phyloP scores from a whole-genome alignment of 495 filamentous ascomycete species.

The Staphylotrichum longicolle region DNA sequence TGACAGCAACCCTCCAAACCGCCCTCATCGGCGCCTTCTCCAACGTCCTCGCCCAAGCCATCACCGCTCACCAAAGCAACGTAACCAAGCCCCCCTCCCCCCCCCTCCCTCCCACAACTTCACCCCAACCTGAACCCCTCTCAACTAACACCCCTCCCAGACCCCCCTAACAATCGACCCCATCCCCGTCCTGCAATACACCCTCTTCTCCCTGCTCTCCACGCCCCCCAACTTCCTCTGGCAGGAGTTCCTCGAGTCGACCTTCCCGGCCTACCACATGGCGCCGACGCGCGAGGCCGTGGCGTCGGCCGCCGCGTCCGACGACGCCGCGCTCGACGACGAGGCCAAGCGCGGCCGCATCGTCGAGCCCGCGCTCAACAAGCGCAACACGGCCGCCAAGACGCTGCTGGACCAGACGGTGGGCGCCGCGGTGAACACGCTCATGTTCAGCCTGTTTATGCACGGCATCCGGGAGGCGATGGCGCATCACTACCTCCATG shows the following conservation, averaged over 20 bases:
- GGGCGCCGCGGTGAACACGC: slow-evolving; percentile 72
- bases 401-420: slow-evolving; percentile 79
- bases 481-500: slow-evolving; percentile 22
- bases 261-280: slow-evolving; percentile 46
- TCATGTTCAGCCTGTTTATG: slow-evolving; percentile 60
- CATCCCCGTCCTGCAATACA: slow-evolving; percentile 70
- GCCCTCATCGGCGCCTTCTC: slow-evolving; percentile 69
- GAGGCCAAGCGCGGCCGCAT: slow-evolving; percentile 42
- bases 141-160: slow-evolving; percentile 34
- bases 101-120: background rate
- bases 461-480: slow-evolving; percentile 42
- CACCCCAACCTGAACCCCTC: background rate
- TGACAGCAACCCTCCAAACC: slow-evolving; percentile 66
- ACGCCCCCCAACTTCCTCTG: slow-evolving; percentile 87
- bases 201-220: slow-evolving; percentile 69
- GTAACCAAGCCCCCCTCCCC: slow-evolving; percentile 42
- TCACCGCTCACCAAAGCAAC: slow-evolving; percentile 63
- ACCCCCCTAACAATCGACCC: slow-evolving; percentile 55
- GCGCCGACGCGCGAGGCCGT: slow-evolving; percentile 38
- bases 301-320: slow-evolving; percentile 37
- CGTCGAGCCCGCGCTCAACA: slow-evolving; percentile 55
- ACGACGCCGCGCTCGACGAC: slow-evolving; percentile 44
- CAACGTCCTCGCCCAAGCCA: slow-evolving; percentile 77
- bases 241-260: slow-evolving; percentile 52
- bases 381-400: slow-evolving; percentile 74